Base-by-base conservation (phyloP, 306 rosid genomes). In the Quercus variabilis region DNA sequence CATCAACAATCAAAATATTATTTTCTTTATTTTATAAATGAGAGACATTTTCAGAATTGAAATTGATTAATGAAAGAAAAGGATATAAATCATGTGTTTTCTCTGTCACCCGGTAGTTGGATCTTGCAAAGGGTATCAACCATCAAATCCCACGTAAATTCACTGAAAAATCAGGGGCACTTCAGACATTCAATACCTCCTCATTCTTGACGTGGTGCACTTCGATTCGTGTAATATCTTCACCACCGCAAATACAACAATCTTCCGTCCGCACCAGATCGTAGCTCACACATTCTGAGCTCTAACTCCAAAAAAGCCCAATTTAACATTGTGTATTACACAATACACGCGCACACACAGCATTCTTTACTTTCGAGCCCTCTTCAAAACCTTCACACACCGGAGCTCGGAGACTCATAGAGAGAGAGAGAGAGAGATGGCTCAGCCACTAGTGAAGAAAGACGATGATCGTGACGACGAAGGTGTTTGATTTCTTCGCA, bases 381-480 rank as follows among this genome's bases (percentile, higher is more conserved):
- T 17, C 83, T 23, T 74, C 79, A 62, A 64, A 77, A 5, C 41
- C 74, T n/a, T 12, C 10, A 9, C 10, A 19, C 20, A 33, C 38
- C 28, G 35, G 71, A 30, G 71, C 71, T 30, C 71, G 12, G 14
- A 49, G 54, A 49, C 54, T 31, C 49, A 10, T 73, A 18, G 5
- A 55, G 57, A 71, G 21, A 54, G 70, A 82, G 63, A 54, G 69
- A 76, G 62, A 49, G 76, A 65, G 19, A 95, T 95, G 99, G 99
- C 98, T 85, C 98, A 95, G 87, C 94, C 97, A n/a, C 85, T 91
- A 23, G 92, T 88, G 71, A 95, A 95, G 98, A 95, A 95, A 81
- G 99, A 95, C 86, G 98, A 95, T 87, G 99, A 95, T 90, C 97
- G 95, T 20, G 98, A 95, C 84, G 99, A 96, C 60, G 99, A 96